Percentiles rank a stretch among this genome's conserved stretches.
Conservation (phyloP, 441 rosid species). For the Erodium trifolium region DNA sequence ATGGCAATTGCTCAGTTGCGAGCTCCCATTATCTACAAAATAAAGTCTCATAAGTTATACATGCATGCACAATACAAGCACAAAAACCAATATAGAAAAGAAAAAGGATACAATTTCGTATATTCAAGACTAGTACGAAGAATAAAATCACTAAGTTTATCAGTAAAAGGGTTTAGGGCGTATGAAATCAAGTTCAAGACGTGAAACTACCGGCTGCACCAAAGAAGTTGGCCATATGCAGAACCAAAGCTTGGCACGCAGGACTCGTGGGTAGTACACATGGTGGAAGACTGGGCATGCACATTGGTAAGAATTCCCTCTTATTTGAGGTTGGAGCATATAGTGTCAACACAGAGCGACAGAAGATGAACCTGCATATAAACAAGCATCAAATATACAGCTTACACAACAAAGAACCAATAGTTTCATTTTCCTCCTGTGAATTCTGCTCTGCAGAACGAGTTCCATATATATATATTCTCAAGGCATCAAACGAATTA, state of each 20-base stretch:
- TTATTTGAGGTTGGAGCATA: conserved; percentile 42
- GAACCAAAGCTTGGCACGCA: conserved; percentile 39
- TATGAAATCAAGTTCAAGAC: neutral
- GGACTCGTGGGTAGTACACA: conserved; percentile 37
- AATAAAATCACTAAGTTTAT: neutral
- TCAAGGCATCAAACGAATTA: too few species aligned
- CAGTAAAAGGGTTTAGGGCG: neutral
- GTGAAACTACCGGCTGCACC: conserved; percentile 45
- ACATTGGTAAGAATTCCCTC: conserved; percentile 64
- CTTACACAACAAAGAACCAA: too few species aligned
- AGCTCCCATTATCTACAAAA: too few species aligned
- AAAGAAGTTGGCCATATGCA: conserved; percentile 56
- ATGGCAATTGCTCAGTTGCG: too few species aligned
- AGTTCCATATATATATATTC: too few species aligned
- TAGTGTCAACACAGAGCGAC: conserved; percentile 59
- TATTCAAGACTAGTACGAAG: neutral
- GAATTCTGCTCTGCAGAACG: too few species aligned
- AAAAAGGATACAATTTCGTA: neutral
- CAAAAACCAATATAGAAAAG: neutral
- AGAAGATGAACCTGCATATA: conserved; percentile 64
- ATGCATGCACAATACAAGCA: too few species aligned
- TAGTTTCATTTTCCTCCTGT: too few species aligned
- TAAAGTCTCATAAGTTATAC: too few species aligned
- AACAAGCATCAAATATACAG: neutral
- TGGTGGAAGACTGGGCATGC: conserved; percentile 60